Conservation (phyloP, 225 moss, liverwort and hornwort genomes). For the Marchantia polymorpha region DNA sequence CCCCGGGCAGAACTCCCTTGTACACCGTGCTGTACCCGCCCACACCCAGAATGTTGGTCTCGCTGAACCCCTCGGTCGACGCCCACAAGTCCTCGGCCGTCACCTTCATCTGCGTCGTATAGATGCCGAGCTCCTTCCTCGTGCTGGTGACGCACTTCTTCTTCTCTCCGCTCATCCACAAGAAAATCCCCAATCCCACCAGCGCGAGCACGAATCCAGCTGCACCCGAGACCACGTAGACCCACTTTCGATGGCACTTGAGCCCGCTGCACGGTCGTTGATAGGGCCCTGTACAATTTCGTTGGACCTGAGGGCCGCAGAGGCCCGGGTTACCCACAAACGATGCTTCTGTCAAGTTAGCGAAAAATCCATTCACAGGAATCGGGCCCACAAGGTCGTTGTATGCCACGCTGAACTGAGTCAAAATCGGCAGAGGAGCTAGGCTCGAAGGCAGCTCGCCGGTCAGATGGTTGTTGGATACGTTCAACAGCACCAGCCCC, state of each 20-base stretch:
- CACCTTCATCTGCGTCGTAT: background rate
- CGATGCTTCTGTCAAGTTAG: slow-evolving; percentile 9
- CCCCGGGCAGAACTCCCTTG: slow-evolving; percentile 23
- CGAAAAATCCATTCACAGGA: slow-evolving; percentile 11
- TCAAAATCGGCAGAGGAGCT: background rate
- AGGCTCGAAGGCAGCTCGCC: slow-evolving; percentile 32
- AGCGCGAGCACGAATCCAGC: slow-evolving; percentile 16
- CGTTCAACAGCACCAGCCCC: slow-evolving; percentile 30
- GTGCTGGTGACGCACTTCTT: background rate
- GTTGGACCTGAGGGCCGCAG: slow-evolving; percentile 4
- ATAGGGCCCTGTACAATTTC: background rate
- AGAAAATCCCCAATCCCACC: background rate
- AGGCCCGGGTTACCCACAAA: slow-evolving; percentile 26
- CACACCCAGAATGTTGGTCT: slow-evolving; percentile 25
- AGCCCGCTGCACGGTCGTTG: background rate
- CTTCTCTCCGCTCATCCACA: background rate
- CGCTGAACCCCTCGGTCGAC: slow-evolving; percentile 17
- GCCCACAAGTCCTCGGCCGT: slow-evolving; percentile 14
- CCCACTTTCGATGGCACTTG: slow-evolving; percentile 9
- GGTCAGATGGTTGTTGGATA: slow-evolving; percentile 32
- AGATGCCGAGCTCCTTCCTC: slow-evolving; percentile 2
- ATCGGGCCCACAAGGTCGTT: slow-evolving; percentile 22
- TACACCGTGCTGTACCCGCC: slow-evolving; percentile 27
- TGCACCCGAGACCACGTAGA: slow-evolving; percentile 10
- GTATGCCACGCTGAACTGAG: slow-evolving; percentile 20